Evolutionary conservation across 2,329 filamentous ascomycete species (phyloP), one percentile per base, ranked within the genome.

Genomic region (Sporothrix pseudoabietina): DNA sequence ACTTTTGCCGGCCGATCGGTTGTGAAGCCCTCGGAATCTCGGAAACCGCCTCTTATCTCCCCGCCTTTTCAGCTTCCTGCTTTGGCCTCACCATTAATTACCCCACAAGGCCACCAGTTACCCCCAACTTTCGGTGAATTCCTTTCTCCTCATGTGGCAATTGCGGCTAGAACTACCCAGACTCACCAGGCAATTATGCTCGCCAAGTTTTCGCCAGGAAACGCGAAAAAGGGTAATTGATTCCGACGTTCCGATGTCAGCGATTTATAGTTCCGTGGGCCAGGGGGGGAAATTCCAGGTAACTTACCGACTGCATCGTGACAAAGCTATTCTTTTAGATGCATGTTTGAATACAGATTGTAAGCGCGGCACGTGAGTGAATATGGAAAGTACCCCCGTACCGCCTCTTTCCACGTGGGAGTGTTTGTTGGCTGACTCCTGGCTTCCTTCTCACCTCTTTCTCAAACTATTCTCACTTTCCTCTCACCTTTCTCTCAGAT

Each of bases 221-320:
- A 55, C 3, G 30, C 49, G 30, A 44, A 55, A 69, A 22, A 55
- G 66, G 49, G 49, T 30, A 44, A 57, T 70, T 30, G 68, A 57
- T 70, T 70, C 52, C 68, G 52, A 57, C 49, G 32, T 70, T 70
- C 68, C 68, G 52, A 70, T 57, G 44, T 14, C 44, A 69, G 7
- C 44, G 44, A 32, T 16, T 14, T 8, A 52, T 69, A 8, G 44
- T 49, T 54, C 65, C 44, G 65, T 52, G 16, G n/a, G 35, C 14
- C 3, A 6, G 19, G 19, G 61, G 8, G 26, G 26, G 16, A 32
- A 10, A 6, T n/a, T 68, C 41, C 63, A 10, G 39, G 7, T 10
- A 14, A 16, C 1, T 14, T 19, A 49, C 44, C 1, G 41, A 14
- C 39, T 6, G 6, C 26, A 44, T 47, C n/a, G 39, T 30, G 22